Conservation (phyloP, 345 rosid species). For the Populus pruinosa region DNA sequence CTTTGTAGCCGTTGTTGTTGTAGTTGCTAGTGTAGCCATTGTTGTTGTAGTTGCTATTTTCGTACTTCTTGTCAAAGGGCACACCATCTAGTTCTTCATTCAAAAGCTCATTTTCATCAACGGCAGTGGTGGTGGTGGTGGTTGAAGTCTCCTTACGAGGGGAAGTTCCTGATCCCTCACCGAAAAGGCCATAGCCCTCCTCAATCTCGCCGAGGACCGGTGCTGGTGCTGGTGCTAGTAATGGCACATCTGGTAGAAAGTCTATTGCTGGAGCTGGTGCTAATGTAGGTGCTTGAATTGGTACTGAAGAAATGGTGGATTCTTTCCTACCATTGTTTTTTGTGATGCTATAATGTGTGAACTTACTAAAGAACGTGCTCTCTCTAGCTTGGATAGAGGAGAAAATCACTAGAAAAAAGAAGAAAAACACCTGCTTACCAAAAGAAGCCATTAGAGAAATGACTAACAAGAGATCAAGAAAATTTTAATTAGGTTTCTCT, state of each 20-base stretch:
- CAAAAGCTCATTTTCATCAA: constrained; percentile 21
- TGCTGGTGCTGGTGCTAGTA: constrained; percentile 6
- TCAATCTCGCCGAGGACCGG: constrained; percentile 15
- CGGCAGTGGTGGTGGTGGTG: constrained; percentile 20
- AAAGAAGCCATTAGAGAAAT: constrained; percentile 38
- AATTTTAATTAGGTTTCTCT: neutral
- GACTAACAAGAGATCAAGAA: neutral
- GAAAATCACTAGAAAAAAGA: constrained; percentile 22
- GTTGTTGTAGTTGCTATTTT: constrained; percentile 19
- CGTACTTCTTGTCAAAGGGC: constrained; percentile 18
- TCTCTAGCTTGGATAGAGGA: constrained; percentile 48
- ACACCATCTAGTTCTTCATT: constrained; percentile 39
- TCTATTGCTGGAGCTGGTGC: neutral
- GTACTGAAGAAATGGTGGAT: constrained; percentile 2
- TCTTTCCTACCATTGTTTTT: neutral
- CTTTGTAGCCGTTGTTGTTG: constrained; percentile 8
- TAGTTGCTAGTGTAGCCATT: constrained; percentile 11
- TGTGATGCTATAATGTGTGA: constrained; percentile 31
- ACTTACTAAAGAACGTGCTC: constrained; percentile 60
- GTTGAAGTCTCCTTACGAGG: constrained; percentile 34
- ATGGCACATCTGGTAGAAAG: neutral
- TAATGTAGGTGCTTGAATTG: constrained; percentile 6
- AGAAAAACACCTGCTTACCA: constrained; percentile 11
- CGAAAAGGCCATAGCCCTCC: constrained; percentile 42
- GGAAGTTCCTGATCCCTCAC: constrained; percentile 37